Evolutionary conservation across 257 asterid species (phyloP), one percentile per base, ranked within the genome.

Genomic region (Ocimum tenuiflorum): DNA sequence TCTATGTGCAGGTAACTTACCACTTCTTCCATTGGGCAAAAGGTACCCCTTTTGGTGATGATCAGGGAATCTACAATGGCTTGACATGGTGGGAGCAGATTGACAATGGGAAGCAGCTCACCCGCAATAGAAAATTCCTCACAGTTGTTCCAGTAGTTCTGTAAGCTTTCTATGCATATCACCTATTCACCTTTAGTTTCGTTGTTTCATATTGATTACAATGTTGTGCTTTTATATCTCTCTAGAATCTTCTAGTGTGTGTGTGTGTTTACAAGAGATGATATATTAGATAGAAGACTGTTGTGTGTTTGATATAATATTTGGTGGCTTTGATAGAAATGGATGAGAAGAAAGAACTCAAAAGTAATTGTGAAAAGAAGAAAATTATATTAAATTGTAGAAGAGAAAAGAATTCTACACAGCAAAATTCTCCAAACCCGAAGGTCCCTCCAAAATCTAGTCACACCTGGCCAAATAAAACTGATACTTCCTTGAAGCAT

Each of bases 21-120:
- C 95, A 85, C 71, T 87, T 85, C 78, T 89, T 89, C 82, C 96
- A 89, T 58, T 89, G 96, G 96, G 85, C 83, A 78, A 89, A 89
- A 81, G 96, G 96, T 74, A 89, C 96, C 22, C 96, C 96, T 3
- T 89, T 89, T 74, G 86, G 95, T 74, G 96, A 89, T 80, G 96
- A 89, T 73, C 96, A 89, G 83, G 96, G 96, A 38, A 87, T 89
- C 35, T 89, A 89, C 72, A 89, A 89, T 80, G 60, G 85, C 14
- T 77, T 89, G 81, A 89, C 96, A 43, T 89, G 96, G 96, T 89
- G 96, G 96, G 96, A 89, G 78, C 96, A 89, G 80, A 83, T 89
- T 18, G 96, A 89, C 81, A 78, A 81, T 69, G 96, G 96, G 68
- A 81, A 85, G 76, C 96, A 89, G 84, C 95, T 87, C 79, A 89